Base-by-base conservation (phyloP, 2,329 filamentous ascomycete genomes). In the Colletotrichum zoysiae region DNA sequence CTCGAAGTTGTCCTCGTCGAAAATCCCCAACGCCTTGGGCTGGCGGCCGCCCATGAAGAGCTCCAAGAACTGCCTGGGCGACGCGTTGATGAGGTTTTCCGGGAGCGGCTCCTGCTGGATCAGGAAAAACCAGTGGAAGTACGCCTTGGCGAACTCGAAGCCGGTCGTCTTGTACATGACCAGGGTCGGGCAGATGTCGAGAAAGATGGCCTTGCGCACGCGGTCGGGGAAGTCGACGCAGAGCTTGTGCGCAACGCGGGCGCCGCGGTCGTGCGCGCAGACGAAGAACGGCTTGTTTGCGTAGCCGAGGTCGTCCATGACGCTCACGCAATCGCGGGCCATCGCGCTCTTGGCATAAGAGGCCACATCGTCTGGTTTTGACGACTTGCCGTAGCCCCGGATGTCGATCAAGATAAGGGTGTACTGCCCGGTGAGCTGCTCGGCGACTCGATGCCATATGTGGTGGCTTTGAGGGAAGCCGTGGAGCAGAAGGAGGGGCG, bases 101-200 rank as follows among this genome's bases (percentile, higher is more conserved):
- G 85, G 87, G 6, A 89, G 81, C 0, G 88, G 85, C 6, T 79
- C 78, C 0, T 79, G 77, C 76, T 90, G 88, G 11, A 88, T 86
- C 26, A 90, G 81, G 73, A 90, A 86, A 64, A 88, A 88, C 87
- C 88, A 90, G 78, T 90, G 88, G 75, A 86, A 89, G 77, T 89
- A 89, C 0, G 82, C 81, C 38, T 80, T 81, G 1, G 86, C 85
- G 70, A 88, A 85, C 0, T 78, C 77, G 5, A 81, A 74, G 63
- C 83, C 74, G 3, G 83, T 83, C 20, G 82, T 78, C 60, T 80
- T 79, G 78, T 85, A 90, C 84, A 89, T 89, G 7, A 82, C 82
- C 14, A 87, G 81, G 0, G 87, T 89, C 2, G 88, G 88, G 51
- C 84, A 86, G 55, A 89, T 87, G 68, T 89, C 87, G 2, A 88